Evolutionary conservation across 306 rosid species (phyloP).

Genomic region (Vicia villosa): DNA sequence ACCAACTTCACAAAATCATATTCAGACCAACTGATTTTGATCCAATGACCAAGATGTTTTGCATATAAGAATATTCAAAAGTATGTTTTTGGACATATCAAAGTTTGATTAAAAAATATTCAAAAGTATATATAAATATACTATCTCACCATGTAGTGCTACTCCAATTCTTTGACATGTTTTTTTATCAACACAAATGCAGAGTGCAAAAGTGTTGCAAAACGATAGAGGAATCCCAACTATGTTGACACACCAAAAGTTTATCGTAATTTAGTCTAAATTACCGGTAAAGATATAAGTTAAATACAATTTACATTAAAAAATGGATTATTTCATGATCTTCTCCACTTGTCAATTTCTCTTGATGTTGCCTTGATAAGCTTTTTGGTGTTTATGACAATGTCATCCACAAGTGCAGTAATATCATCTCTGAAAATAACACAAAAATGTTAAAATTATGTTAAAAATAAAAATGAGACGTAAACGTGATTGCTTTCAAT

Average conservation of each 20-base stretch:
- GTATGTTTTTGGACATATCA: no score
- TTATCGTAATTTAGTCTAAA: slow-evolving; percentile 17
- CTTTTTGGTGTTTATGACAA: slow-evolving; percentile 67
- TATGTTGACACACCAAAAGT: background rate
- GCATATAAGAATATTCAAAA: background rate
- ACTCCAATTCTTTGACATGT: no score
- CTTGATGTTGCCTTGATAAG: slow-evolving; percentile 63
- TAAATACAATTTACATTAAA: slow-evolving; percentile 30
- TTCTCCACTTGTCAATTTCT: slow-evolving; percentile 79
- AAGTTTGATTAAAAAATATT: no score
- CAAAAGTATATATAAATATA: no score
- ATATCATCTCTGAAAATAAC: slow-evolving; percentile 63
- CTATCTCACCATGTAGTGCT: no score
- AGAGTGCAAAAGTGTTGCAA: background rate
- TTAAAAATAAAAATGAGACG: no score
- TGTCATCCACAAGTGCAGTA: slow-evolving; percentile 68
- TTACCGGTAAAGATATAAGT: slow-evolving; percentile 1
- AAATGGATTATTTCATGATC: slow-evolving; percentile 45
- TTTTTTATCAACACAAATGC: no score
- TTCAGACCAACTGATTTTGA: background rate
- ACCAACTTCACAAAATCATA: background rate
- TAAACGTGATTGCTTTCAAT: no score
- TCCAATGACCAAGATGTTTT: background rate
- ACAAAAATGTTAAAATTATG: slow-evolving; percentile 9
- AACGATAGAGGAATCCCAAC: background rate